These are phyloP conservation scores for Simplicillium sp. DNA, from an alignment of 2,329 filamentous ascomycete species.

Conservation along the genomic window DNA sequence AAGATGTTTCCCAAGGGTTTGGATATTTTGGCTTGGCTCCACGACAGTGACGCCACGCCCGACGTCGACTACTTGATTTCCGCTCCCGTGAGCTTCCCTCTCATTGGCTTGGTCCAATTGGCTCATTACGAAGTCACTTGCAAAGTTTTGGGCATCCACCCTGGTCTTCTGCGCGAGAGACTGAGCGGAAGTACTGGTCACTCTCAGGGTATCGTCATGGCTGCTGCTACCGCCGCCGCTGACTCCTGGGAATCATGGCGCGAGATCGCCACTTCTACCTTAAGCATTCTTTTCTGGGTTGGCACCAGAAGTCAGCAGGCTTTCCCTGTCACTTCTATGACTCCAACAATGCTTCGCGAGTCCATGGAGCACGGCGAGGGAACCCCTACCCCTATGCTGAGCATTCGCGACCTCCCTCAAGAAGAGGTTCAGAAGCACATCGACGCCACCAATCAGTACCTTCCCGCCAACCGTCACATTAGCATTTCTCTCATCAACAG, in stretches of 20 bases:
- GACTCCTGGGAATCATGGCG: constrained; percentile 90
- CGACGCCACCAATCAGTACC: constrained; percentile 91
- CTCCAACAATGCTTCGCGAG: constrained; percentile 83
- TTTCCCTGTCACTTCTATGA: constrained; percentile 89
- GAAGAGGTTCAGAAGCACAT: constrained; percentile 92
- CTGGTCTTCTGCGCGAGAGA: constrained; percentile 76
- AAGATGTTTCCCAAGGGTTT: constrained; percentile 98
- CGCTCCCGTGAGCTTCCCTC: constrained; percentile 86
- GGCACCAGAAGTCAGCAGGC: constrained; percentile 94
- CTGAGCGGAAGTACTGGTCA: constrained; percentile 88
- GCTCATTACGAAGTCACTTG: constrained; percentile 94
- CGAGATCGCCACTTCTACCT: constrained; percentile 65
- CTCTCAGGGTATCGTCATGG: constrained; percentile 92
- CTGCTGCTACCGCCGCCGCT: constrained; percentile 81
- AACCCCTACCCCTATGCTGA: constrained; percentile 93
- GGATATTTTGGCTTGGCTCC: constrained; percentile 89
- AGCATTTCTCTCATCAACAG: constrained; percentile 94
- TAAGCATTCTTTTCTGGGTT: constrained; percentile 98
- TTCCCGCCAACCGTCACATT: constrained; percentile 87
- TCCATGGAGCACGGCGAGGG: constrained; percentile 92
- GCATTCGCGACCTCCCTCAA: constrained; percentile 84
- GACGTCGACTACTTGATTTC: constrained; percentile 92
- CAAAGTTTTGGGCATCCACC: constrained; percentile 80
- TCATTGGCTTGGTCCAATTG: constrained; percentile 93
- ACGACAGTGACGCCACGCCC: constrained; percentile 78